Percentiles rank a stretch among this genome's conserved stretches.
These are phyloP conservation scores for Nyctanthes arbortristis DNA, from an alignment of 257 asterid genomes.

Conservation along the genomic window DNA sequence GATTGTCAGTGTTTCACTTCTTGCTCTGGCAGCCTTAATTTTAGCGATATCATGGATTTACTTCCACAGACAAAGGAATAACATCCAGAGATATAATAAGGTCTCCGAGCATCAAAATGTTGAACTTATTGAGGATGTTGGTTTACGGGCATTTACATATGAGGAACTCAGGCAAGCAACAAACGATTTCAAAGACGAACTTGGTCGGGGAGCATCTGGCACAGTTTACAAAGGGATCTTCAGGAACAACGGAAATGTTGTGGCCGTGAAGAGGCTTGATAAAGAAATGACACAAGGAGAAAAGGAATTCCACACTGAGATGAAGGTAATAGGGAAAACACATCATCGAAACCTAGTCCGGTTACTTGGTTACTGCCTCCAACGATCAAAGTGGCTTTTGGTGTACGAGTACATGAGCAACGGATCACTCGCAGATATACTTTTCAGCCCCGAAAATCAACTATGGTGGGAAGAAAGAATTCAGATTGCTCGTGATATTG, in stretches of 20 bases:
- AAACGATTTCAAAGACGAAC: constrained; percentile 40
- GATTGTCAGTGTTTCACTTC: constrained; percentile 25
- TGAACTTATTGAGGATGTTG: constrained; percentile 29
- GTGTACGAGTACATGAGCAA: constrained; percentile 58
- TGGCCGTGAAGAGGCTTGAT: constrained; percentile 54
- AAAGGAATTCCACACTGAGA: constrained; percentile 50
- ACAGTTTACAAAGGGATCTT: constrained; percentile 48
- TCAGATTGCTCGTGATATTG: constrained; percentile 37
- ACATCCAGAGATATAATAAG: constrained; percentile 15
- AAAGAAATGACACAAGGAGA: constrained; percentile 40
- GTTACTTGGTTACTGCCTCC: constrained; percentile 52
- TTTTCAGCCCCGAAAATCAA: constrained; percentile 23
- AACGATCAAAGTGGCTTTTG: constrained; percentile 42
- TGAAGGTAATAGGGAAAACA: constrained; percentile 48
- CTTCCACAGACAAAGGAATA: constrained; percentile 8
- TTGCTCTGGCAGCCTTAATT: constrained; percentile 23
- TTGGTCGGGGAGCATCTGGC: constrained; percentile 54
- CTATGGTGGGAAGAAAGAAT: constrained; percentile 43
- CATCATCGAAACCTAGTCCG: constrained; percentile 56
- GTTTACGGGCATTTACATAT: constrained; percentile 34
- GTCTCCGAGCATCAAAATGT: constrained; percentile 11
- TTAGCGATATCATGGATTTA: constrained; percentile 28
- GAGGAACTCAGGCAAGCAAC: constrained; percentile 37
- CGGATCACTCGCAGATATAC: constrained; percentile 49
- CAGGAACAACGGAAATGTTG: constrained; percentile 9